Evolutionary conservation across 1,284 basidiomycete species (phyloP).

Genomic region (Marasmius oreades): DNA sequence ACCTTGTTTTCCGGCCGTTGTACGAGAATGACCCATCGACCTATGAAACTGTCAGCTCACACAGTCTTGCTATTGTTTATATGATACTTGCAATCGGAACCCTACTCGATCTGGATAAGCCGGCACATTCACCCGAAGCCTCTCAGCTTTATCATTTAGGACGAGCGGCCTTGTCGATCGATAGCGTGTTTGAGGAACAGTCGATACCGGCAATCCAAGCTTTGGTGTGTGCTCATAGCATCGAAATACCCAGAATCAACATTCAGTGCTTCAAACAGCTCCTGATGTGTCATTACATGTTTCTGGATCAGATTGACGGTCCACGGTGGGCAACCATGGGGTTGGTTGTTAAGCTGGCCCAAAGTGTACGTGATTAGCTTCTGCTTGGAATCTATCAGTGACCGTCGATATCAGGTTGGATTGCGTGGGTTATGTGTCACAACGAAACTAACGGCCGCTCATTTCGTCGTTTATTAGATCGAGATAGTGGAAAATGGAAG

Average conservation of each 20-base stretch:
- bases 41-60: conserved; percentile 42
- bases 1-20: conserved; percentile 46
- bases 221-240: conserved; percentile 37
- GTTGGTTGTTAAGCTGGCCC: conserved; percentile 61
- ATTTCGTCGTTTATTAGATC: conserved; percentile 39
- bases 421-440: conserved; percentile 45
- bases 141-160: conserved; percentile 58
- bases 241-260: background rate
- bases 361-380: conserved; percentile 49
- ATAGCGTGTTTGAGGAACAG: conserved; percentile 61
- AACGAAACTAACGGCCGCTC: background rate
- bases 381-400: conserved; percentile 3
- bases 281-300: conserved; percentile 73
- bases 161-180: conserved; percentile 53
- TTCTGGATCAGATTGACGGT: conserved; percentile 59
- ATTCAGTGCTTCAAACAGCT: conserved; percentile 36
- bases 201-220: conserved; percentile 61
- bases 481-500: conserved; percentile 69
- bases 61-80: conserved; percentile 41
- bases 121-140: conserved; percentile 47
- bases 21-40: conserved; percentile 40
- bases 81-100: conserved; percentile 46
- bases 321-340: conserved; percentile 69
- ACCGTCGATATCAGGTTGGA: conserved; percentile 46
- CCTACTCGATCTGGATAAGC: conserved; percentile 46